A percentile compares a stretch with the other conserved stretches of the same genome.
Conservation (phyloP, 2,329 filamentous ascomycete genomes). For the Blumeriella jaapii region DNA sequence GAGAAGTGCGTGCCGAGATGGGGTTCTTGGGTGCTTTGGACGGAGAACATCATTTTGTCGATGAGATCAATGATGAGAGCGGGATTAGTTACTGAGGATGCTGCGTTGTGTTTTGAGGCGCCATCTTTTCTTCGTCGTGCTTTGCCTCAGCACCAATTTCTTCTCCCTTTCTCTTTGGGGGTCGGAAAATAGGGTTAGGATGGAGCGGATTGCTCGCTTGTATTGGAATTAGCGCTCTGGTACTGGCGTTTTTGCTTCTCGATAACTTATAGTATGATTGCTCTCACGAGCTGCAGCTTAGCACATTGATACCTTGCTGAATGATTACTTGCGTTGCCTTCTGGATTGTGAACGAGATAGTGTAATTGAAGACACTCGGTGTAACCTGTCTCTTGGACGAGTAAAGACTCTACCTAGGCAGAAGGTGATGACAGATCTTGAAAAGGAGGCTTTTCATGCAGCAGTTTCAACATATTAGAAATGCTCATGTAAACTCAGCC, state of each 20-base stretch:
- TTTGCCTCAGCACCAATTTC: neutral
- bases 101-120: too few relatives aligned
- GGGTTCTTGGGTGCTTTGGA: conserved; percentile 8
- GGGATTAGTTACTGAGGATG: conserved; percentile 22
- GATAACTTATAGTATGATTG: conserved; percentile 5
- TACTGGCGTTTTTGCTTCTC: conserved; percentile 2
- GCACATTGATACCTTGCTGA: neutral
- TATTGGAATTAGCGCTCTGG: conserved; percentile 1
- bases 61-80: conserved; percentile 18
- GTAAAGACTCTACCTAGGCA: too few relatives aligned
- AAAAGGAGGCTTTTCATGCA: too few relatives aligned
- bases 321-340: too few relatives aligned
- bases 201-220: conserved; percentile 1
- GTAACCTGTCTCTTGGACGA: too few relatives aligned
- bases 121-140: neutral
- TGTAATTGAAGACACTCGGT: too few relatives aligned
- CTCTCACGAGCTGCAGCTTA: conserved; percentile 3
- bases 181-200: conserved; percentile 1
- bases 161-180: conserved; percentile 3
- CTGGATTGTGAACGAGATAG: too few relatives aligned
- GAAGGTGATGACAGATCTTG: too few relatives aligned
- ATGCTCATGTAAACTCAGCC: too few relatives aligned
- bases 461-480: too few relatives aligned
- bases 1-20: conserved; percentile 46
- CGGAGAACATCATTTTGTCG: conserved; percentile 2